phyloP scores from a whole-genome alignment of 2,329 filamentous ascomycete species.

The Xylariaceae sp. region DNA sequence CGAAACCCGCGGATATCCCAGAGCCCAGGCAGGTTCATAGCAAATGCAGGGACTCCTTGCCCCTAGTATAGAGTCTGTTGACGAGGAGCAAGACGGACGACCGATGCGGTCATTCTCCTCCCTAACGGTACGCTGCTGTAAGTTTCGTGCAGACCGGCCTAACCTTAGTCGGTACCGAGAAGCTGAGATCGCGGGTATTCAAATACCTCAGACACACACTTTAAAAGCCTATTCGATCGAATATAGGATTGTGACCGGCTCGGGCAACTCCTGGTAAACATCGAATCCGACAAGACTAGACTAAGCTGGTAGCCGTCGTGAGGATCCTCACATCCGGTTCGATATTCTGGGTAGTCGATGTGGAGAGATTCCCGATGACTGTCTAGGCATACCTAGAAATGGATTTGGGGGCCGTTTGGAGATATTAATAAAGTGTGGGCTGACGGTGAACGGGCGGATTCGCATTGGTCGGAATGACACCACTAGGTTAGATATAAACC shows the following conservation, averaged over 20 bases:
- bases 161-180: too few relatives aligned
- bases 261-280: not conserved
- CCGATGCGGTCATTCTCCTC: too few relatives aligned
- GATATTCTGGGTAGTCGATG: constrained; percentile 11
- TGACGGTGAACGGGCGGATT: not conserved
- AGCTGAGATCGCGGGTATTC: too few relatives aligned
- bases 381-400: not conserved
- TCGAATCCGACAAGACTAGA: not conserved
- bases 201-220: too few relatives aligned
- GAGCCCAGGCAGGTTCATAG: not conserved
- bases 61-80: too few relatives aligned
- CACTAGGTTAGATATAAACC: too few relatives aligned
- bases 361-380: not conserved
- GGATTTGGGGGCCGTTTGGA: constrained; percentile 19
- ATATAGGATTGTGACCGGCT: not conserved
- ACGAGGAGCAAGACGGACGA: too few relatives aligned
- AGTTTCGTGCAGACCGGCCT: too few relatives aligned
- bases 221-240: too few relatives aligned
- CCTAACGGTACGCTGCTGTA: too few relatives aligned
- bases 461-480: not conserved
- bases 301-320: constrained; percentile 2
- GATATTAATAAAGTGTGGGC: constrained; percentile 15
- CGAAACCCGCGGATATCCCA: not conserved
- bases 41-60: too few relatives aligned
- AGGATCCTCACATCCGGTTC: constrained; percentile 1